Conservation (phyloP, 768 basidiomycete genomes). For the Phanerochaete sordida region DNA sequence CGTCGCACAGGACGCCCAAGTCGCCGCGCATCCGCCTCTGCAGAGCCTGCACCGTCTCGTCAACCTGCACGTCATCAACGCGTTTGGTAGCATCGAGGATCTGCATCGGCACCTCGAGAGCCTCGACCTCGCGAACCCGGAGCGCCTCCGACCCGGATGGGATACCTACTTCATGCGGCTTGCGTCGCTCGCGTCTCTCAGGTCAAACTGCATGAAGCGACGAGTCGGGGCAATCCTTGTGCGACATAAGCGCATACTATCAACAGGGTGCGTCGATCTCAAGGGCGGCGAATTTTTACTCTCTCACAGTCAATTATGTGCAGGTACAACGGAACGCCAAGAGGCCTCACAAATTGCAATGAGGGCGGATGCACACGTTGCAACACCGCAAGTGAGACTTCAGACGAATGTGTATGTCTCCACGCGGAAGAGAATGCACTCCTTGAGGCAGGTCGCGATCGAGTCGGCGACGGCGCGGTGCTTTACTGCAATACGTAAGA, state of each 20-base stretch:
- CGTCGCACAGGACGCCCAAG: neutral
- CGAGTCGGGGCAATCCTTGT: slow-evolving; percentile 94
- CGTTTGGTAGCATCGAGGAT: slow-evolving; percentile 49
- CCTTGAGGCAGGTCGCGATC: slow-evolving; percentile 88
- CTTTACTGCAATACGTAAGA: slow-evolving; percentile 97
- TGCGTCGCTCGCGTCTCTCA: slow-evolving; percentile 82
- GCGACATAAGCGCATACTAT: slow-evolving; percentile 72
- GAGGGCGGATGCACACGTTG: slow-evolving; percentile 89
- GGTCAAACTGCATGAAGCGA: slow-evolving; percentile 97
- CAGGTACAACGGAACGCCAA: slow-evolving; percentile 95
- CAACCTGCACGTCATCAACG: slow-evolving; percentile 63
- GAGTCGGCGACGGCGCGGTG: slow-evolving; percentile 76
- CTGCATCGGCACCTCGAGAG: slow-evolving; percentile 63
- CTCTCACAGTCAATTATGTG: too few relatives aligned
- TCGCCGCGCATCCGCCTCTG: neutral
- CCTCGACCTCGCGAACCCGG: slow-evolving; percentile 65
- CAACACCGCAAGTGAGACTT: slow-evolving; percentile 50
- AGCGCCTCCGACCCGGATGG: slow-evolving; percentile 86
- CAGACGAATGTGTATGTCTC: slow-evolving; percentile 85
- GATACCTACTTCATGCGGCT: slow-evolving; percentile 98
- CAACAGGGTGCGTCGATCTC: slow-evolving; percentile 59
- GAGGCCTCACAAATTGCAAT: slow-evolving; percentile 85
- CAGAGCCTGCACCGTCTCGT: slow-evolving; percentile 23
- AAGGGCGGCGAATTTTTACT: slow-evolving; percentile 3
- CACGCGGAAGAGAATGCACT: slow-evolving; percentile 99